These are phyloP conservation scores for Lepidium africanum DNA, from an alignment of 345 rosid species.

Conservation along the genomic window DNA sequence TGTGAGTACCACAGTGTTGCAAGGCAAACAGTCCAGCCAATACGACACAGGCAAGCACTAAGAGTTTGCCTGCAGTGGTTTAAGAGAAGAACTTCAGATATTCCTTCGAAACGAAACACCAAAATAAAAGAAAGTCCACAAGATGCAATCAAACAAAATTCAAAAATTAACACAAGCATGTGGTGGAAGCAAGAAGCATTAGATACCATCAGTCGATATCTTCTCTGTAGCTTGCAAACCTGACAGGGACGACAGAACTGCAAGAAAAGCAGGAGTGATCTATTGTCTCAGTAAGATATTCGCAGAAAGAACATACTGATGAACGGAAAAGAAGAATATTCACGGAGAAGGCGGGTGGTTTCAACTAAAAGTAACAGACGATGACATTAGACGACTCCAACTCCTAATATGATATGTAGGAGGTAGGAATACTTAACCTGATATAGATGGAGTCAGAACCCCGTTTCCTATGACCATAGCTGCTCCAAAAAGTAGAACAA, in stretches of 20 bases:
- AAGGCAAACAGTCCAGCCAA: slow-evolving; percentile 92
- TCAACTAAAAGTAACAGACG: background rate
- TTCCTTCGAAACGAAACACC: background rate
- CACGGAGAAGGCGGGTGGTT: background rate
- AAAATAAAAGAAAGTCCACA: background rate
- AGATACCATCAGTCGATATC: slow-evolving; percentile 51
- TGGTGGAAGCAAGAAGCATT: background rate
- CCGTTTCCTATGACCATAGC: slow-evolving; percentile 93
- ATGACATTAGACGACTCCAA: background rate
- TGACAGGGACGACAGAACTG: slow-evolving; percentile 83
- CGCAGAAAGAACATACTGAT: background rate
- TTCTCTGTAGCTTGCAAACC: slow-evolving; percentile 53
- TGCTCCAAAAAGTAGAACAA: slow-evolving; percentile 75
- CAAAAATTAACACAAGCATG: background rate
- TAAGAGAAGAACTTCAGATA: background rate
- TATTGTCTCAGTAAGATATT: background rate
- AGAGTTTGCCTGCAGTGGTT: slow-evolving; percentile 43
- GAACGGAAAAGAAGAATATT: background rate
- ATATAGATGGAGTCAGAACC: slow-evolving; percentile 81
- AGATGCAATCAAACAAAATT: background rate
- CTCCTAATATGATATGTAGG: background rate
- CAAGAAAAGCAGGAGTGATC: slow-evolving; percentile 25
- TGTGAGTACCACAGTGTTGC: slow-evolving; percentile 86
- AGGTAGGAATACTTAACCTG: slow-evolving; percentile 38
- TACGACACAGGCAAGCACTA: slow-evolving; percentile 71